Evolutionary conservation across 768 basidiomycete genomes (phyloP).

Genomic region (Boletus sp.): DNA sequence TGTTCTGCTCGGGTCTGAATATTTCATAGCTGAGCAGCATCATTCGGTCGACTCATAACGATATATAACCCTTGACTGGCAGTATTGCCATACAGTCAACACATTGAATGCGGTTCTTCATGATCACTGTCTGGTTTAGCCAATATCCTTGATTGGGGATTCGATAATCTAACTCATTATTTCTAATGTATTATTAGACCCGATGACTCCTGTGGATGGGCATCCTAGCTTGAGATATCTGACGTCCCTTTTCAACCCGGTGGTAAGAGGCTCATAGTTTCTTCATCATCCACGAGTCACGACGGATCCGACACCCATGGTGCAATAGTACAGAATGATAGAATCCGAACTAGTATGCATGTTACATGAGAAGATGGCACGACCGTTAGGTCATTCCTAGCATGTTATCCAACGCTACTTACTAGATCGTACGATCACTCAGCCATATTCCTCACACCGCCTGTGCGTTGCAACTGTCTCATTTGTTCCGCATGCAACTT

Average conservation of each 20-base stretch:
- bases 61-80: not conserved
- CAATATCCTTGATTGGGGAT: too few relatives aligned
- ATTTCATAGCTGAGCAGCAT: too few relatives aligned
- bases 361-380: not conserved
- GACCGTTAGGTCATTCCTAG: not conserved
- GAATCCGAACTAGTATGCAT: not conserved
- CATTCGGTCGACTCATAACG: too few relatives aligned
- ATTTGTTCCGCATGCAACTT: slow-evolving; percentile 16
- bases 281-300: too few relatives aligned
- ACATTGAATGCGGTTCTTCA: not conserved
- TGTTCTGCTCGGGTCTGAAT: too few relatives aligned
- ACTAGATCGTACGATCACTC: slow-evolving; percentile 2
- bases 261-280: too few relatives aligned
- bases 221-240: too few relatives aligned
- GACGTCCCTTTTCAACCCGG: too few relatives aligned
- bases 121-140: too few relatives aligned
- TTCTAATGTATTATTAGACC: too few relatives aligned
- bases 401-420: not conserved
- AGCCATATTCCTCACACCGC: not conserved
- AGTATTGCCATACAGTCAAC: not conserved
- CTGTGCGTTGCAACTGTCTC: slow-evolving; percentile 2
- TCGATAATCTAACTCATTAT: too few relatives aligned
- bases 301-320: not conserved
- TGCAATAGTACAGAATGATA: not conserved
- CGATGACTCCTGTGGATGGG: not conserved